Base-by-base conservation (phyloP, 2,329 filamentous ascomycete genomes). In the Sporothrix curviconia region DNA sequence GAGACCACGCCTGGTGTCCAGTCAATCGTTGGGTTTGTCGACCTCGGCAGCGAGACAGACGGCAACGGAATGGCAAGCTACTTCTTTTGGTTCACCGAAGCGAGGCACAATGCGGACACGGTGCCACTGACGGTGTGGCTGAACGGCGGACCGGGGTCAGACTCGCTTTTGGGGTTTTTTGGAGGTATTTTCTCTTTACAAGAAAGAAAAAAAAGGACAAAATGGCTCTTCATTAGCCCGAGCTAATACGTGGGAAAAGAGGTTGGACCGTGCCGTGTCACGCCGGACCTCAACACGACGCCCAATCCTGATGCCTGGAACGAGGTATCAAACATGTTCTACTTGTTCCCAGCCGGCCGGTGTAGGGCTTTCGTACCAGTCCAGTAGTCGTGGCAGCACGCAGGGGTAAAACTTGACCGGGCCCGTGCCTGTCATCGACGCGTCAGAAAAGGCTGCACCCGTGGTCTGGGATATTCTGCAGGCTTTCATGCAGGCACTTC, bases 81-180 rank as follows among this genome's bases (percentile, higher is more conserved):
- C 15, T 85, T 85, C 68, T 86, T 85, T 68, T 84, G 82, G 80
- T 85, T 50, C 30, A 79, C 85, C 60, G 81, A 65, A 39, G 57
- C 64, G 0, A 55, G 63, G 1, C 61, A 63, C 19, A 36, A 63
- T 36, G 53, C 64, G 7, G 25, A 24, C 7, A 60, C 56, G 30
- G 64, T 62, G 3, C 64, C 64, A 1, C 22, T 66, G 14, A 59
- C 64, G 1, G 24, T 66, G 7, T 65, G 63, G 62, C 42, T 66
- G 3, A 60, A 65, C 4, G 64, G 65, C 3, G 64, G 65, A 4
- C 64, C 65, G 0, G 65, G 64, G 3, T 51, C 57, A 25, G 51
- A 51, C 40, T 37, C 51, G 1, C 34, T 57, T 7, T 28, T 55
- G 3, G 59, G 53, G 14, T 25, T 61, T 2, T 32, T 65, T 2